A percentile compares a stretch with the other conserved stretches of the same genome.
Conservation (phyloP, 2,329 filamentous ascomycete genomes). For the Sarocladiaceae sp. region DNA sequence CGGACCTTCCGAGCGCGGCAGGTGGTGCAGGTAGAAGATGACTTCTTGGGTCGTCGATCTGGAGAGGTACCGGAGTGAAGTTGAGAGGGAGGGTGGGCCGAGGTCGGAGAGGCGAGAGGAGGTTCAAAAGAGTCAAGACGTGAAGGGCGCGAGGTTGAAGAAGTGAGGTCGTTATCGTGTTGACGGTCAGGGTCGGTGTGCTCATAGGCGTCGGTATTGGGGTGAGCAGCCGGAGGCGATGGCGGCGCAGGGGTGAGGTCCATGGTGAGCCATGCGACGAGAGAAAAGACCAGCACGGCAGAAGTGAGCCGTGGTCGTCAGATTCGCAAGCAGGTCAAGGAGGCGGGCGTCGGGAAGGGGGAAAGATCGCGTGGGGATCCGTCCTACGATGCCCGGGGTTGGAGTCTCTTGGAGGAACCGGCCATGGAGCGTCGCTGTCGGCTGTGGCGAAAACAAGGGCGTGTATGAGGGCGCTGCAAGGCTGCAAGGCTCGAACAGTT, state of each 20-base stretch:
- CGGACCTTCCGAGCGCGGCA: conserved; percentile 52
- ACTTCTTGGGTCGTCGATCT: conserved; percentile 32
- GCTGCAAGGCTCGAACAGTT: too few relatives aligned
- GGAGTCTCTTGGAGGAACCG: neutral
- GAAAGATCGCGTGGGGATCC: neutral
- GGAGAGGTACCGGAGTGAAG: conserved; percentile 15
- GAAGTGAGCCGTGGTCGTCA: too few relatives aligned
- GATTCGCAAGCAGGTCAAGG: too few relatives aligned
- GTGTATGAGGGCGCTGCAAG: too few relatives aligned
- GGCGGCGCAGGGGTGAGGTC: conserved; percentile 1
- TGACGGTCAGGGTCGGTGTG: neutral
- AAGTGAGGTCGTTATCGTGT: conserved; percentile 5
- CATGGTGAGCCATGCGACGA: conserved; percentile 7
- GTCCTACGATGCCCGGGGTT: conserved; percentile 2
- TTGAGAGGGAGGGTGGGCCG: neutral
- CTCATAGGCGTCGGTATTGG: neutral
- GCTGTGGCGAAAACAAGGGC: too few relatives aligned
- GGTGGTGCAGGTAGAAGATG: conserved; percentile 44
- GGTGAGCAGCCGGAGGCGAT: conserved; percentile 2
- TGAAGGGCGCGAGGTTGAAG: neutral
- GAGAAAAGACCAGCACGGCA: neutral
- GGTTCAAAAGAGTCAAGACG: neutral
- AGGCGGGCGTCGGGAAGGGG: neutral
- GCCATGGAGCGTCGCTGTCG: neutral
- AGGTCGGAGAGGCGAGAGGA: conserved; percentile 1